Evolutionary conservation across 176 grass and related monocot species (phyloP).

Genomic region (Eleusine indica): DNA sequence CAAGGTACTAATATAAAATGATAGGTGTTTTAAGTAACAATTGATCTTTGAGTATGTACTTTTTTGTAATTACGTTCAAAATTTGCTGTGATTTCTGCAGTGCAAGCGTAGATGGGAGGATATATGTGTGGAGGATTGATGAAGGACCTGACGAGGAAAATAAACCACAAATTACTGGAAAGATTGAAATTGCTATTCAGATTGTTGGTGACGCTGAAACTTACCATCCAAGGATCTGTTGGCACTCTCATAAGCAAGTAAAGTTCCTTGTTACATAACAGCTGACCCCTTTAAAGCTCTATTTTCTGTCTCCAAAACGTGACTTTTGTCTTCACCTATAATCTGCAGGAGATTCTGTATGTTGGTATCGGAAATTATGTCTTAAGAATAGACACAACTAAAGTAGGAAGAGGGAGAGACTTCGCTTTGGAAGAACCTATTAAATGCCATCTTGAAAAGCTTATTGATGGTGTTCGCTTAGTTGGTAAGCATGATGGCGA

Average conservation of each 20-base stretch:
- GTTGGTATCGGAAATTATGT: slow-evolving; percentile 88
- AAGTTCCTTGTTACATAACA: slow-evolving; percentile 31
- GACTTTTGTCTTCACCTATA: background rate
- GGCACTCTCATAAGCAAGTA: slow-evolving; percentile 99
- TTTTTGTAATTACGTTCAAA: slow-evolving; percentile 15
- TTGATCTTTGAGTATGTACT: background rate
- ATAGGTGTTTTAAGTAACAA: slow-evolving; percentile 22
- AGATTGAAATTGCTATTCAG: slow-evolving; percentile 83
- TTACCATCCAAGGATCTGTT: slow-evolving; percentile 98
- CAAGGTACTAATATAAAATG: slow-evolving; percentile 72
- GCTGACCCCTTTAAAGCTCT: background rate
- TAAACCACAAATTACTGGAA: slow-evolving; percentile 90
- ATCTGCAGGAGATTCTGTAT: slow-evolving; percentile 83
- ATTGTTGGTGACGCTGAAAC: slow-evolving; percentile 71
- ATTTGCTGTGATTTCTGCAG: slow-evolving; percentile 54
- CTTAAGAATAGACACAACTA: slow-evolving; percentile 86
- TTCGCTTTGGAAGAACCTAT: slow-evolving; percentile 79
- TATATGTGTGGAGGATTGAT: slow-evolving; percentile 96
- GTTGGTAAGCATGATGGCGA: slow-evolving; percentile 92
- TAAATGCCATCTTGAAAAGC: slow-evolving; percentile 81
- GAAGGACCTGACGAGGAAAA: slow-evolving; percentile 87
- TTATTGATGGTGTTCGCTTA: slow-evolving; percentile 74
- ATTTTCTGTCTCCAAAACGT: background rate
- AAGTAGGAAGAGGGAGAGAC: slow-evolving; percentile 81
- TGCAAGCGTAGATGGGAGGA: slow-evolving; percentile 85